phyloP scores from a whole-genome alignment of 2,329 filamentous ascomycete species.

The Botryosphaeria agaves region DNA sequence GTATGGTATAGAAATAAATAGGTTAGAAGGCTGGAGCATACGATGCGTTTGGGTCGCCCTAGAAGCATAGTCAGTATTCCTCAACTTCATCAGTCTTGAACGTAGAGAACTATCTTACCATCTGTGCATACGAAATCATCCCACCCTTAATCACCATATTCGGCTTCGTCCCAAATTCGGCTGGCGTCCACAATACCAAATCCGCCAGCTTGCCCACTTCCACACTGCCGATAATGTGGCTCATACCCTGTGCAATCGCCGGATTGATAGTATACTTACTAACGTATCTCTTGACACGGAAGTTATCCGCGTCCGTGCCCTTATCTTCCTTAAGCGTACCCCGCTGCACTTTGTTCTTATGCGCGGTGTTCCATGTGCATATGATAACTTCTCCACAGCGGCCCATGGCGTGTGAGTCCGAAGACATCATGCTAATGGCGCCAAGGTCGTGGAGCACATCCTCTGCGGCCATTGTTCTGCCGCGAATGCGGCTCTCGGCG shows the following conservation, averaged over 20 bases:
- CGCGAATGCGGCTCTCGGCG: neutral
- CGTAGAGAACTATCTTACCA: neutral
- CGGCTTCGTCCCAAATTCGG: neutral
- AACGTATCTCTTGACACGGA: slow-evolving; percentile 1
- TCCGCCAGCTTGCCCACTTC: slow-evolving; percentile 1
- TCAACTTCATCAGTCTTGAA: neutral
- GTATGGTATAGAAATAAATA: neutral
- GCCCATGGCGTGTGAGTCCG: neutral
- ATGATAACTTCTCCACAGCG: neutral
- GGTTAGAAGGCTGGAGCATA: neutral
- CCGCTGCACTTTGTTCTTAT: slow-evolving; percentile 1
- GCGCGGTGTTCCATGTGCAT: neutral
- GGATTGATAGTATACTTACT: slow-evolving; percentile 1
- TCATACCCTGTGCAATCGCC: neutral
- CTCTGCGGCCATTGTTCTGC: neutral
- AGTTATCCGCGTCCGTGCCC: neutral
- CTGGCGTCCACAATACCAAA: neutral
- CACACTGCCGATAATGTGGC: slow-evolving; percentile 1
- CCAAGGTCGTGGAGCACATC: slow-evolving; percentile 1
- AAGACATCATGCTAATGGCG: neutral
- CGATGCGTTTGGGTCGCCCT: slow-evolving; percentile 2
- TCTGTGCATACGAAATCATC: neutral
- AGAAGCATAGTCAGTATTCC: neutral
- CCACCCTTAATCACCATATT: neutral
- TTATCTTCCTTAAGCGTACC: slow-evolving; percentile 1